A percentile compares a stretch with the other conserved stretches of the same genome.
Evolutionary conservation across 202 grass and related monocot genomes (phyloP).

Genomic region (Carex sylvatica): DNA sequence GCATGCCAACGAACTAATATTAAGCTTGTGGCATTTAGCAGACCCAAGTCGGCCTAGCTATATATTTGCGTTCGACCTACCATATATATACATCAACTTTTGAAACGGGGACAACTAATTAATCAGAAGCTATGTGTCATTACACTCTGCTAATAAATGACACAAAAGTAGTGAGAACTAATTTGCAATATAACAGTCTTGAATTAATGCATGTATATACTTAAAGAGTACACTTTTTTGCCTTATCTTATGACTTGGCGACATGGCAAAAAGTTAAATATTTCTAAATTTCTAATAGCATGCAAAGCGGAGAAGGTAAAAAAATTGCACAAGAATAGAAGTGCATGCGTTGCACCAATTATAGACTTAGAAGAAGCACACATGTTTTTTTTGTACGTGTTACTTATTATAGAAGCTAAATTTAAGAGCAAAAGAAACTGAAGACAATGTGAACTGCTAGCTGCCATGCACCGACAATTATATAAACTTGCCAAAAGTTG

Average conservation of each 20-base stretch:
- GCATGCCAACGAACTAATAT: too few species aligned
- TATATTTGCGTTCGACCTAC: neutral
- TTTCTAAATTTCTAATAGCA: neutral
- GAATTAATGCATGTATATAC: neutral
- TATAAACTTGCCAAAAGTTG: neutral
- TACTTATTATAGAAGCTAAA: neutral
- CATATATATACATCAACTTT: neutral
- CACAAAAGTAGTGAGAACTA: neutral
- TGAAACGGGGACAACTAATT: neutral
- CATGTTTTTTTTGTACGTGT: neutral
- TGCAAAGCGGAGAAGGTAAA: neutral
- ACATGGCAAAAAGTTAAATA: neutral
- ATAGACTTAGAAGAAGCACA: neutral
- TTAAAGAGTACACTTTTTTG: neutral
- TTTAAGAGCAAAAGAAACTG: neutral
- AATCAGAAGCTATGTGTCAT: neutral
- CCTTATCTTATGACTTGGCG: neutral
- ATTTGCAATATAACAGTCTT: neutral
- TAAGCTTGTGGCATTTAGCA: slow-evolving; percentile 2
- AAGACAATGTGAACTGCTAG: neutral
- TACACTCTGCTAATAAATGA: neutral
- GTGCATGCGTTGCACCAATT: neutral
- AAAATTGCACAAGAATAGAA: neutral
- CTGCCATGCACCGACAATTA: neutral
- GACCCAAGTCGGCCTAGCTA: neutral